Evolutionary conservation across 768 basidiomycete species (phyloP).

Genomic region (Xanthoconium purpureum): DNA sequence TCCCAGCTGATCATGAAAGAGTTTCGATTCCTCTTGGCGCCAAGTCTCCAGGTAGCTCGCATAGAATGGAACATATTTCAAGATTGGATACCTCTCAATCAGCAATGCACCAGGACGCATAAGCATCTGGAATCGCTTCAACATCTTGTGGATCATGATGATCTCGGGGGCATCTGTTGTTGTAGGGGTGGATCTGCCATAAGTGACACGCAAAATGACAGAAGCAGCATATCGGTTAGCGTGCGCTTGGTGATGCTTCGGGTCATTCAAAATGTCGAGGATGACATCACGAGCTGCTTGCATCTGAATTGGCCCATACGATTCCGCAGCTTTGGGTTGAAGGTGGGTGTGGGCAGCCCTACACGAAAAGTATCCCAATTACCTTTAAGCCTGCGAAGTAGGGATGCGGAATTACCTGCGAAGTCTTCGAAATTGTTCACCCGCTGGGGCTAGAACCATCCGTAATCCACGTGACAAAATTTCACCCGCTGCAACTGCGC

Average conservation of each 20-base stretch:
- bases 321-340: conserved; percentile 48
- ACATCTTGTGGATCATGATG: conserved; percentile 32
- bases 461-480: conserved; percentile 58
- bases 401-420: conserved; percentile 41
- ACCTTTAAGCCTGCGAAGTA: neutral
- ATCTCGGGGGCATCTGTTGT: conserved; percentile 31
- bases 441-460: conserved; percentile 51
- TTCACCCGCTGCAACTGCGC: conserved; percentile 56
- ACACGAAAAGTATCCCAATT: neutral
- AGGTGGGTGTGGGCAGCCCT: conserved; percentile 61
- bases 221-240: conserved; percentile 43
- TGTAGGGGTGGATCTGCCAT: conserved; percentile 34
- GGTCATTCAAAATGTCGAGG: conserved; percentile 31
- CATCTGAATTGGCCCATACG: conserved; percentile 51
- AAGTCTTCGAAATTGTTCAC: conserved; percentile 60
- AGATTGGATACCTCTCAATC: conserved; percentile 36
- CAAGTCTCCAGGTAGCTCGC: conserved; percentile 53
- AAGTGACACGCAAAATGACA: conserved; percentile 34
- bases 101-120: conserved; percentile 36
- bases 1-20: conserved; percentile 53
- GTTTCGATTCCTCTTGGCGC: conserved; percentile 50
- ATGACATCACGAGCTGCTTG: conserved; percentile 30
- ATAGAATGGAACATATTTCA: conserved; percentile 58
- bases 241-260: conserved; percentile 50
- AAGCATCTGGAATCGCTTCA: conserved; percentile 35